Base-by-base conservation (phyloP, 78 protist species). In the Dictyostelium intermedium region DNA sequence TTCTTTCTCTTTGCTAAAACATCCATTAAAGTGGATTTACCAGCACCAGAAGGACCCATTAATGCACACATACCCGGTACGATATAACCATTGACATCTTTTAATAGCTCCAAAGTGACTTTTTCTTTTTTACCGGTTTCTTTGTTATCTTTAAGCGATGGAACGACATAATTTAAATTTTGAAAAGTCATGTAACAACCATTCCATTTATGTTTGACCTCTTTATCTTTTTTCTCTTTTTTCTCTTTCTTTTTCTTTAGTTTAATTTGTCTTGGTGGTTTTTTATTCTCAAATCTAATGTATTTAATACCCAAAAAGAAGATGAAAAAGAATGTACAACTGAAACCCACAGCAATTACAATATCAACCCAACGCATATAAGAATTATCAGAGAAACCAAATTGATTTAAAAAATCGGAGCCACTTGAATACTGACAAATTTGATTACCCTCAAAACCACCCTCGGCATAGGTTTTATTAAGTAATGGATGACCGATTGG, bases 111-210 rank as follows among this genome's bases (percentile, higher is more conserved):
- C 0, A 89, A 70, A 3, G 80, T 70, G 10, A 89, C 87, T 14
- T 34, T 89, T 80, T 89, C 94, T 2, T 89, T 66, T n/a, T 89
- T 89, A 18, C 66, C 66, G 32, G 94, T 89, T 4, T 4, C 10
- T 35, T 45, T 20, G 20, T 86, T 82, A 23, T 16, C 74, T 25
- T 76, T 66, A 6, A 25, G n/a, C 3, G 72, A 18, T 2, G 74
- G 43, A 1, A 94, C 96, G 1, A 56, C 23, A 50, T 94, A 94
- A 25, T 37, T 32, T 10, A 94, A 69, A 18, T 92, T 53, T 34
- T 47, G 18, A 53, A 92, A 78, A 10, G 92, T 86, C 96, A 92
- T 92, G 13, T 86, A 85, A 43, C 93, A 85, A 74, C 96, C 96
- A 43, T 84, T 78, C 47, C 56, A 45, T 18, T 66, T 10, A 32